Percentiles rank a stretch among this genome's conserved stretches.
These are phyloP conservation scores for Brassica hybrid DNA, from an alignment of 441 rosid species.

Conservation along the genomic window DNA sequence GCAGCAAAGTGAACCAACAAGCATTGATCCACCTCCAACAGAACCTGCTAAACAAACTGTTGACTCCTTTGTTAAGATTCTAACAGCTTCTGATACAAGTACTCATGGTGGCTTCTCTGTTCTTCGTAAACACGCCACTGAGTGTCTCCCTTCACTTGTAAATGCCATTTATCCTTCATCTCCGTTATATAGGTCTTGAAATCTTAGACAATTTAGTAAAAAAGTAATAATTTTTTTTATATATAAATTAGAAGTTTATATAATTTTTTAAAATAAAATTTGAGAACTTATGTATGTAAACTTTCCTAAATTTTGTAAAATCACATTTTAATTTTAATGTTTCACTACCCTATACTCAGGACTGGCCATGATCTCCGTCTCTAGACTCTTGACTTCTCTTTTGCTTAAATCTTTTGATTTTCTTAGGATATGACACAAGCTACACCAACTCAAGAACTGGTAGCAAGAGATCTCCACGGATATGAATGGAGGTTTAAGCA, in stretches of 20 bases:
- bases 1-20: slow-evolving; percentile 70
- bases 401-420: neutral
- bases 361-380: neutral
- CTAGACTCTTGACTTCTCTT: neutral
- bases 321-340: neutral
- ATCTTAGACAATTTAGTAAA: neutral
- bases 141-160: slow-evolving; percentile 88
- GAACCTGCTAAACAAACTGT: slow-evolving; percentile 61
- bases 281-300: neutral
- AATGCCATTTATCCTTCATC: slow-evolving; percentile 6
- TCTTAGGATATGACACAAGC: slow-evolving; percentile 83
- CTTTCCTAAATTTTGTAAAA: neutral
- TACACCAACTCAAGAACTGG: slow-evolving; percentile 89
- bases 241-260: neutral
- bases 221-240: too few species aligned
- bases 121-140: slow-evolving; percentile 91
- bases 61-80: slow-evolving; percentile 82
- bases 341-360: neutral
- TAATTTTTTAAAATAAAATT: neutral
- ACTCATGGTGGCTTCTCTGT: slow-evolving; percentile 99
- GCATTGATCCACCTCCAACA: slow-evolving; percentile 57
- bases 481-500: slow-evolving; percentile 94
- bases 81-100: slow-evolving; percentile 96
- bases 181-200: neutral
- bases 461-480: slow-evolving; percentile 85